A percentile compares a stretch with the other conserved stretches of the same genome.
These are phyloP conservation scores for Mortierella claussenii DNA, from an alignment of 192 early-diverging fungal species.

Conservation along the genomic window DNA sequence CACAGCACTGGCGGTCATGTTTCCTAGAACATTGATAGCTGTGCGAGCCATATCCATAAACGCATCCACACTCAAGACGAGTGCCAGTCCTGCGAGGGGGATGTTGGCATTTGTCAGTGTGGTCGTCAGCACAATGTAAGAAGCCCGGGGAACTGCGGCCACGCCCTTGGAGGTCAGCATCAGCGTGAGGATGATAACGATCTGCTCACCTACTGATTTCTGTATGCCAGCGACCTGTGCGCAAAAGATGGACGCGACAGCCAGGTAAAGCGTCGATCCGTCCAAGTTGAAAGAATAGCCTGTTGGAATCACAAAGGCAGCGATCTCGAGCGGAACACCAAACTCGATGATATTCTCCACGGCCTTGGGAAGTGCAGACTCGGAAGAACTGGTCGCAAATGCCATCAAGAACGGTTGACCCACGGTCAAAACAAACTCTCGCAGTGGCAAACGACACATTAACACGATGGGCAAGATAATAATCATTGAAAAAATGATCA, in stretches of 20 bases:
- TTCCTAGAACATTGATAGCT: slow-evolving; percentile 72
- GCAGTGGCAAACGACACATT: slow-evolving; percentile 60
- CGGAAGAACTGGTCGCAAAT: slow-evolving; percentile 76
- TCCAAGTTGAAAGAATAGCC: slow-evolving; percentile 84
- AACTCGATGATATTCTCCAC: slow-evolving; percentile 75
- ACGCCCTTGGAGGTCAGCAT: slow-evolving; percentile 75
- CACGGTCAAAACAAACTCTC: slow-evolving; percentile 60
- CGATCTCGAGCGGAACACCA: slow-evolving; percentile 69
- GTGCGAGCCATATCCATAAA: slow-evolving; percentile 81
- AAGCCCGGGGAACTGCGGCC: slow-evolving; percentile 66
- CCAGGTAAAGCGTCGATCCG: slow-evolving; percentile 76
- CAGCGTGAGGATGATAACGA: slow-evolving; percentile 68
- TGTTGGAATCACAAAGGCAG: slow-evolving; percentile 70
- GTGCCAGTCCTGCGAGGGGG: slow-evolving; percentile 61
- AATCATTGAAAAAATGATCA: slow-evolving; percentile 63
- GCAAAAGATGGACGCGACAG: slow-evolving; percentile 69
- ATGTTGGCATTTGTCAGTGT: slow-evolving; percentile 61
- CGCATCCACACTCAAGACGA: slow-evolving; percentile 76
- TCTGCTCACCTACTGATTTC: slow-evolving; percentile 64
- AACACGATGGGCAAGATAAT: slow-evolving; percentile 68
- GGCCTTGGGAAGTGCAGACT: slow-evolving; percentile 74
- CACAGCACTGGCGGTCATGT: slow-evolving; percentile 70
- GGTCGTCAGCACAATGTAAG: slow-evolving; percentile 68
- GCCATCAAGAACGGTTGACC: slow-evolving; percentile 73
- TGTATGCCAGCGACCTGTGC: slow-evolving; percentile 67